Evolutionary conservation across 2,329 filamentous ascomycete genomes (phyloP).

Genomic region (Knufia fluminis): DNA sequence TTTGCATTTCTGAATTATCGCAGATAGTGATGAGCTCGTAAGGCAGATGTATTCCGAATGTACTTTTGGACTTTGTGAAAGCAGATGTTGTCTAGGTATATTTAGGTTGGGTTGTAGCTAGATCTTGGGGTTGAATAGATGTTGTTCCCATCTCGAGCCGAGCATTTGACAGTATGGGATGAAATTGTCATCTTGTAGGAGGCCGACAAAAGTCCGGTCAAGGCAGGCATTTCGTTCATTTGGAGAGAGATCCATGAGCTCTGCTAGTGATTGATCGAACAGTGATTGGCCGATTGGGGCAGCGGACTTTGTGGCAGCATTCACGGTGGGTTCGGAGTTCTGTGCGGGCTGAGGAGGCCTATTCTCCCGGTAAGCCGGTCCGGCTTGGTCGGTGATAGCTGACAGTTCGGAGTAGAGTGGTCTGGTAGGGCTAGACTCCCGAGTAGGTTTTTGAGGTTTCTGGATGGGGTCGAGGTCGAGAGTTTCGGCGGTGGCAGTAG

Average conservation of each 20-base stretch:
- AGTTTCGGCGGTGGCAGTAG: not conserved
- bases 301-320: too few species aligned
- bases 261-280: too few species aligned
- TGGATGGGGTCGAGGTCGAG: not conserved
- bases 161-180: not conserved
- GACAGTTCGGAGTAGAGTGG: conserved; percentile 1
- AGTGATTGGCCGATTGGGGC: too few species aligned
- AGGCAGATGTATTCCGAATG: too few species aligned
- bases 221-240: not conserved
- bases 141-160: not conserved
- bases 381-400: not conserved
- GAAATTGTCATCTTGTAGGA: conserved; percentile 1
- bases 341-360: not conserved
- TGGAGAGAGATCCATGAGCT: not conserved
- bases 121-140: not conserved
- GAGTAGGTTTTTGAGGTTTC: not conserved
- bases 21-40: too few species aligned
- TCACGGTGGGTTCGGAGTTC: not conserved
- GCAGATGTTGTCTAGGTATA: too few species aligned
- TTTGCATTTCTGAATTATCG: too few species aligned
- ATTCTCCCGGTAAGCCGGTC: not conserved
- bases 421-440: not conserved
- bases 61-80: too few species aligned
- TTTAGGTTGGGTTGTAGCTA: too few species aligned
- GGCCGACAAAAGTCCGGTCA: not conserved